Evolutionary conservation across 2,329 filamentous ascomycete species (phyloP).

Genomic region (Ascosphaera apis): DNA sequence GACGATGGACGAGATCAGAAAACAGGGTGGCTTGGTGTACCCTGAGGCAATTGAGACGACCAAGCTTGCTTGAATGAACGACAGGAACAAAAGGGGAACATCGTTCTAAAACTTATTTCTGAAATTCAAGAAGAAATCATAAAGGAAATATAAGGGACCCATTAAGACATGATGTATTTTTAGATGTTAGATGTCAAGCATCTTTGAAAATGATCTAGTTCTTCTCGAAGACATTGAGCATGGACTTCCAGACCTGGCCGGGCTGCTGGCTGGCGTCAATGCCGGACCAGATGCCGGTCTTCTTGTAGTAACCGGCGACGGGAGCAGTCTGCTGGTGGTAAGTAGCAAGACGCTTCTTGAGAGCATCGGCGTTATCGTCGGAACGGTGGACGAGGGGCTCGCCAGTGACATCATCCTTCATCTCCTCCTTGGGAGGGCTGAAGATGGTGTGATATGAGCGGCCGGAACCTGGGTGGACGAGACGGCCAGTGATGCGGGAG

Average conservation of each 20-base stretch:
- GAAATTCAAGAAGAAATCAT: slow-evolving; percentile 1
- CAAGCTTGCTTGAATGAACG: slow-evolving; percentile 14
- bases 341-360: slow-evolving; percentile 81
- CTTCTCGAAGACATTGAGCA: slow-evolving; percentile 62
- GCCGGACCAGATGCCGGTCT: slow-evolving; percentile 88
- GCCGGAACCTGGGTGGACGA: slow-evolving; percentile 87
- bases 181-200: background rate
- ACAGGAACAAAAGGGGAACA: background rate
- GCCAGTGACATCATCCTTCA: slow-evolving; percentile 93
- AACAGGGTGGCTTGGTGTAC: slow-evolving; percentile 38
- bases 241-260: slow-evolving; percentile 80
- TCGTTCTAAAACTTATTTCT: background rate
- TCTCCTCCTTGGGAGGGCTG: slow-evolving; percentile 82
- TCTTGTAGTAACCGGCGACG: slow-evolving; percentile 90
- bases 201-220: slow-evolving; percentile 30
- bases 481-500: slow-evolving; percentile 82
- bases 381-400: slow-evolving; percentile 90
- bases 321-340: slow-evolving; percentile 89
- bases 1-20: slow-evolving; percentile 45
- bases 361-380: slow-evolving; percentile 87
- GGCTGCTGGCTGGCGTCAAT: slow-evolving; percentile 94
- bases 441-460: slow-evolving; percentile 97
- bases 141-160: background rate
- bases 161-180: slow-evolving; percentile 2
- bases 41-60: slow-evolving; percentile 42